Evolutionary conservation across 257 asterid species (phyloP), one percentile per base, ranked within the genome.

Genomic region (Ocimum tenuiflorum): DNA sequence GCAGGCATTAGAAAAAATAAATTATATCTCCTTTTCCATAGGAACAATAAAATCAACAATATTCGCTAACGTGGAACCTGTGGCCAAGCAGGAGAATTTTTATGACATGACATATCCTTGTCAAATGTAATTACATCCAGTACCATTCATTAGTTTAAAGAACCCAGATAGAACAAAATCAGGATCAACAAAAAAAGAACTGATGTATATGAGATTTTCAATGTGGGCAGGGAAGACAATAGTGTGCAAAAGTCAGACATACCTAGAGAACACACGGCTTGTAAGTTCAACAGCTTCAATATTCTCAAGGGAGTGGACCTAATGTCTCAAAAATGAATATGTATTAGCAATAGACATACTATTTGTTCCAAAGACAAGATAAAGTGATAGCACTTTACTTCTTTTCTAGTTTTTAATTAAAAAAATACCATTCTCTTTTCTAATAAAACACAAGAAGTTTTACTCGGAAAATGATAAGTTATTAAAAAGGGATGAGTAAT

Each of bases 261-360:
- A 89, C 99, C 99, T 86, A 43, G 95, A 84, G 63, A 79, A 77
- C 75, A 80, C 59, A 60, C 74, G 84, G 72, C 88, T 83, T 53
- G 96, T 90, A 76, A 64, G 63, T 74, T 94, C 96, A 78, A 94
- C 97, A 61, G 97, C 91, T 66, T 83, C 95, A 75, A 94, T 75
- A 83, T 88, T 94, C 78, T 86, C 91, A 13, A 29, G 54, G 63
- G 96, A 77, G 70, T 94, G 99, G 60, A 94, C 88, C 99, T 92
- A 80, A 75, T 59, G 74, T 65, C 54, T 58, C 83, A 80, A 78
- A 79, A 71, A 72, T 41, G 49, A 60, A 61, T 19, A 57, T 78
- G 55, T 67, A 75, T 53, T 19, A 77, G 17, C 59, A 62, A 33
- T 61, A 62, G 39, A 7, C 46, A 58, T 47, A n/a, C 38, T 24